These are phyloP conservation scores for Pseudonitzschia multiseries DNA, from an alignment of 108 stramenopile genomes.

Conservation along the genomic window DNA sequence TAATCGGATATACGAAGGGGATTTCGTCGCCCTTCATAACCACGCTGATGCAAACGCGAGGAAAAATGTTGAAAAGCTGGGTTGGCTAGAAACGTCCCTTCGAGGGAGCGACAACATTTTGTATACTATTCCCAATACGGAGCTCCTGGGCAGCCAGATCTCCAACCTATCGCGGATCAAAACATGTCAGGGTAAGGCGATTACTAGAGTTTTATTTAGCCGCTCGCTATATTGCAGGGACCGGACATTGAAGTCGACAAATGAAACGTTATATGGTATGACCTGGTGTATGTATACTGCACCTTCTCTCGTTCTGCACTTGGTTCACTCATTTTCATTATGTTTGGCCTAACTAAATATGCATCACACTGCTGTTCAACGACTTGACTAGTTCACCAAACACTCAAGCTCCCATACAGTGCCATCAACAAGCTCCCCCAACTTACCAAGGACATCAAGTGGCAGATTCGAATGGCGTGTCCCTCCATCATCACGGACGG, in stretches of 20 bases:
- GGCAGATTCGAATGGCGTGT: no score
- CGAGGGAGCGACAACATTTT: conserved; percentile 43
- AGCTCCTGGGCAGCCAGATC: conserved; percentile 44
- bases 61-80: conserved; percentile 26
- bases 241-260: no score
- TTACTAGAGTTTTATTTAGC: no score
- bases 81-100: conserved; percentile 39
- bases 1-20: no score
- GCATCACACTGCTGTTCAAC: neutral
- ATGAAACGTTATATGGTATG: neutral
- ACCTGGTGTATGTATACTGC: neutral
- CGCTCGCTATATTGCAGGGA: no score
- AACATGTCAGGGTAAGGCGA: conserved; percentile 40
- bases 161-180: conserved; percentile 54
- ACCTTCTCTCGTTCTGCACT: no score
- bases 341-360: no score
- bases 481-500: no score
- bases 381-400: neutral
- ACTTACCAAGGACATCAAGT: no score
- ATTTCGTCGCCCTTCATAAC: no score
- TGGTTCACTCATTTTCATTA: neutral
- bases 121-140: conserved; percentile 42
- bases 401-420: conserved; percentile 29
- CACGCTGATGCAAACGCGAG: conserved; percentile 35
- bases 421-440: conserved; percentile 54